Base-by-base conservation (phyloP, 2,329 filamentous ascomycete genomes). In the Botrytis medusae region DNA sequence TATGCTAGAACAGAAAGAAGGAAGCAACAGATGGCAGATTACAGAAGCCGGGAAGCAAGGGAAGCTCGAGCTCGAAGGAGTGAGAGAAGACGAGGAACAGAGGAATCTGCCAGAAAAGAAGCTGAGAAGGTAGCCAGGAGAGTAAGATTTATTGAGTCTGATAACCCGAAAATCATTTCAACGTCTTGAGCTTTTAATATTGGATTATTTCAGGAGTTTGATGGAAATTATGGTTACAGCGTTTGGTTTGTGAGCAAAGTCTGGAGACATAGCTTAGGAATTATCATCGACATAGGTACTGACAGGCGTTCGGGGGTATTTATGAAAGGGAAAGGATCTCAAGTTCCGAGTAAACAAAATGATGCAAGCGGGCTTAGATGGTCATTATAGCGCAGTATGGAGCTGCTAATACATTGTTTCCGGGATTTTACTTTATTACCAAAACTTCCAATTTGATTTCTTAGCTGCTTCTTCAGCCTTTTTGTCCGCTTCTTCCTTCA, bases 21-120 rank as follows among this genome's bases (percentile, higher is more conserved):
- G 59, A 85, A 84, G 73, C 86, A 89, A 80, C 90, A 91, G 80
- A 85, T 92, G 77, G 86, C 85, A 16, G 89, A 90, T 63, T 92
- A 91, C 79, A 86, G 83, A 76, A 88, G 86, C 77, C 84, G 89
- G 34, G 88, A 91, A 77, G 89, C 89, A 6, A 84, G 88, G 64
- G 86, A 92, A 73, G 89, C 89, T 5, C 84, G 90, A 67, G 86
- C 87, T 0, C 84, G 82, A 76, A 84, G 89, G 73, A 91, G 82
- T 76, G 84, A 87, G 78, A 84, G 86, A 65, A 83, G 89, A 62
- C 83, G 85, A 74, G 77, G 73, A n/a, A 57, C 42, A 18, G 54
- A 72, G 32, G 54, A 46, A 32, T 42, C 71, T 40, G 71, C 62
- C 40, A 77, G 72, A 42, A 74, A 76, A 42, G 77, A 76, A 40